Evolutionary conservation across 805 yeast genomes (phyloP), one percentile per base, ranked within the genome.

Genomic region (Wickerhamomyces chaumierensis): DNA sequence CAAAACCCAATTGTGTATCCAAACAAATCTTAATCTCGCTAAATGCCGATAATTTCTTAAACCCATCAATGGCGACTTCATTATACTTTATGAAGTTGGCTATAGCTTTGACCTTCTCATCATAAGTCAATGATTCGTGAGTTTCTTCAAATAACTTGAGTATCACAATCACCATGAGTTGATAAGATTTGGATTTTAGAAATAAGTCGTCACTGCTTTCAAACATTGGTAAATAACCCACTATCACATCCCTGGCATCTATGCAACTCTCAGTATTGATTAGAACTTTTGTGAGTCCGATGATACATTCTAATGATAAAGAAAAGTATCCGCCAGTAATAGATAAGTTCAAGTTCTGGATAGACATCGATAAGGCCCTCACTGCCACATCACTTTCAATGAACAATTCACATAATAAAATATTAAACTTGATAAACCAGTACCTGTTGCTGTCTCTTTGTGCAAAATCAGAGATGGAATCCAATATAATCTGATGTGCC

Each of bases 321-420:
- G 69, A 52, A 3, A 63, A 53, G 39, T 71, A 63, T 2, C 79
- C 74, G 8, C 70, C 61, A 4, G 54, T 49, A 17, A 65, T 63
- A 0, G 81, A 71, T 12, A 63, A 48, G 35, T 69, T 66, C 2
- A 80, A 55, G 37, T 75, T 65, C 43, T 72, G 73, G 5, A 72
- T 51, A 0, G 77, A 48, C 16, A 68, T 49, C 1, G 80, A 67
- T 8, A 79, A 44, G 0, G 72, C 74, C 40, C 80, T 62, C 9
- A 68, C 54, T 13, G 75, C 71, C 4, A 65, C 56, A 0, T 71
- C 68, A 14, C 69, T 53, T 5, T 56, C 46, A 18, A 67, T 46
- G 41, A 75, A 56, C 1, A 74, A 61, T 13, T 58, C 48, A 33
- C 74, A 66, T 46, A 71, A 69, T 37, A 75, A 48, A 11, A 75